These are phyloP conservation scores for Rhizopogon vesiculosus DNA, from an alignment of 768 basidiomycete species.

Conservation along the genomic window DNA sequence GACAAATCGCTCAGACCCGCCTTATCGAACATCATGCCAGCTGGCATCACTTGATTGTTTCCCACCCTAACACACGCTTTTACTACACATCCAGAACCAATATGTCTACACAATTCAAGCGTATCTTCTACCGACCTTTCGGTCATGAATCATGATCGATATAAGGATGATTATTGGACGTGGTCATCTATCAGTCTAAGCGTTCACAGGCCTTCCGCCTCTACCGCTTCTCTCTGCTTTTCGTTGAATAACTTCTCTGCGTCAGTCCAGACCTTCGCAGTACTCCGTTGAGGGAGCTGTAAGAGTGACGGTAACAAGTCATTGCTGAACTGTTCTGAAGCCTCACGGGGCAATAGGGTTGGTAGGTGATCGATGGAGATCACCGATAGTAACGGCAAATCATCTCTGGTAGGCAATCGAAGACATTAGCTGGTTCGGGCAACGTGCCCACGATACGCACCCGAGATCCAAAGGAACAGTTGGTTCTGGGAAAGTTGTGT, in stretches of 20 bases:
- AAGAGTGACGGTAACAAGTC: slow-evolving; percentile 85
- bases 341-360: slow-evolving; percentile 90
- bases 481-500: slow-evolving; percentile 90
- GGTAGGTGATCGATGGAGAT: slow-evolving; percentile 97
- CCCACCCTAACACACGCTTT: no score
- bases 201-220: slow-evolving; percentile 9
- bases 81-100: no score
- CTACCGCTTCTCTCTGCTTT: slow-evolving; percentile 52
- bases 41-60: no score
- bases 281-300: slow-evolving; percentile 62
- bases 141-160: background rate
- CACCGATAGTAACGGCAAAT: slow-evolving; percentile 70
- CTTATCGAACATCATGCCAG: no score
- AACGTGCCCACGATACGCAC: slow-evolving; percentile 38
- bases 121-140: background rate
- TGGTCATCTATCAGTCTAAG: background rate
- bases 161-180: background rate
- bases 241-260: slow-evolving; percentile 80
- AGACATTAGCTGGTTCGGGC: background rate
- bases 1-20: no score
- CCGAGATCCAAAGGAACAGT: slow-evolving; percentile 83
- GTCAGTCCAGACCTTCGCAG: slow-evolving; percentile 79
- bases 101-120: no score
- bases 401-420: slow-evolving; percentile 35
- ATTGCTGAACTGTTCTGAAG: slow-evolving; percentile 91